Conservation (phyloP, 1,139 yeast genomes). For the Pichia sp. region DNA sequence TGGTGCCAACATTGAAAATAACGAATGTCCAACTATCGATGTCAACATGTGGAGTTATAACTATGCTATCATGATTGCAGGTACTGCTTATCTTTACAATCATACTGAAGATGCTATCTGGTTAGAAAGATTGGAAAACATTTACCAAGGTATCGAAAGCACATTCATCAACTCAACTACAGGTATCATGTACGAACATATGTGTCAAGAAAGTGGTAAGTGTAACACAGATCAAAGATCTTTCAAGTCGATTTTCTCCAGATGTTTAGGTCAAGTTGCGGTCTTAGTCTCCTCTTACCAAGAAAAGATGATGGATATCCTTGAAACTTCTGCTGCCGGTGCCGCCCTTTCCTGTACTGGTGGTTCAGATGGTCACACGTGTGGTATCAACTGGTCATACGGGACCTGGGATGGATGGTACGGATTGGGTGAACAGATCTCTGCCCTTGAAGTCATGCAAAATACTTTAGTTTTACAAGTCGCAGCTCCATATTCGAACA, state of each 20-base stretch:
- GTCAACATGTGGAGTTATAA: constrained; percentile 72
- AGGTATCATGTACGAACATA: constrained; percentile 59
- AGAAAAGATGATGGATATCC: constrained; percentile 41
- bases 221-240: constrained; percentile 79
- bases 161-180: constrained; percentile 43
- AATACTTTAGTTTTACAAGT: constrained; percentile 41
- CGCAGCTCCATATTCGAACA: constrained; percentile 56
- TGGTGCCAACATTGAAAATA: constrained; percentile 58
- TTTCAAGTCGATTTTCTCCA: constrained; percentile 70
- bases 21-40: constrained; percentile 56
- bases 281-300: constrained; percentile 52
- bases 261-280: constrained; percentile 62
- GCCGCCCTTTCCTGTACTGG: constrained; percentile 62
- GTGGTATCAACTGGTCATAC: constrained; percentile 56
- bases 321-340: constrained; percentile 48
- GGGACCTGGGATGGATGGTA: constrained; percentile 49
- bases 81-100: constrained; percentile 70
- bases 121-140: constrained; percentile 49
- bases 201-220: constrained; percentile 56
- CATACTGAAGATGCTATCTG: constrained; percentile 49
- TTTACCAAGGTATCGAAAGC: constrained; percentile 50
- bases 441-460: constrained; percentile 54
- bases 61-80: constrained; percentile 69
- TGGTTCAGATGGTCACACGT: constrained; percentile 54
- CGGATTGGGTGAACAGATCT: constrained; percentile 61